A percentile compares a stretch with the other conserved stretches of the same genome.
Conservation (phyloP, 371 early-diverging fungal genomes). For the Mucor saturninus region DNA sequence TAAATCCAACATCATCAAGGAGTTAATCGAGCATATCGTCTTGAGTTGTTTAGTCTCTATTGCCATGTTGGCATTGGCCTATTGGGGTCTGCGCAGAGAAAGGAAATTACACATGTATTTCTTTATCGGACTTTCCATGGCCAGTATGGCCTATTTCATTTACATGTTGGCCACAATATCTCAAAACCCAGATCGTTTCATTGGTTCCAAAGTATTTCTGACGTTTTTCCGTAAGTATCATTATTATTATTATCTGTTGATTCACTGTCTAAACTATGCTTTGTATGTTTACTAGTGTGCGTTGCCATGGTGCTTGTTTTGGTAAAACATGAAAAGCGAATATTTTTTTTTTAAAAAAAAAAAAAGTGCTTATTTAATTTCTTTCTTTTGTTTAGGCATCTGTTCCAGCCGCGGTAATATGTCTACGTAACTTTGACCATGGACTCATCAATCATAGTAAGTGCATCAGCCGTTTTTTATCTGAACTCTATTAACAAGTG, state of each 20-base stretch:
- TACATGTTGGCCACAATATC: slow-evolving; percentile 76
- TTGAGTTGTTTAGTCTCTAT: slow-evolving; percentile 77
- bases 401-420: slow-evolving; percentile 32
- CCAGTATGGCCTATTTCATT: slow-evolving; percentile 72
- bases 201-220: slow-evolving; percentile 64
- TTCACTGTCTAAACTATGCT: neutral
- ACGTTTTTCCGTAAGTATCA: slow-evolving; percentile 66
- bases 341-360: neutral
- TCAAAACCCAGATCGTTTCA: slow-evolving; percentile 57
- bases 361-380: neutral
- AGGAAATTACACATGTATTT: slow-evolving; percentile 57
- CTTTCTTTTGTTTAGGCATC: slow-evolving; percentile 21
- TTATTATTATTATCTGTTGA: neutral
- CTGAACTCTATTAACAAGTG: too few species aligned
- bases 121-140: slow-evolving; percentile 64
- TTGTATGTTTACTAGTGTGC: slow-evolving; percentile 27
- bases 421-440: slow-evolving; percentile 34
- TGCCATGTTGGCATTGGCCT: slow-evolving; percentile 70
- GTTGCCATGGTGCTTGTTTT: slow-evolving; percentile 39
- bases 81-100: slow-evolving; percentile 69
- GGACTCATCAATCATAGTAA: slow-evolving; percentile 41
- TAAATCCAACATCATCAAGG: slow-evolving; percentile 54
- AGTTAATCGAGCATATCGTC: slow-evolving; percentile 67
- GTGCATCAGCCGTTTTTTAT: slow-evolving; percentile 1
- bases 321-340: slow-evolving; percentile 10